Evolutionary conservation across 2,329 filamentous ascomycete genomes (phyloP).

Genomic region (Dryadomyces quercus-mongolicae): DNA sequence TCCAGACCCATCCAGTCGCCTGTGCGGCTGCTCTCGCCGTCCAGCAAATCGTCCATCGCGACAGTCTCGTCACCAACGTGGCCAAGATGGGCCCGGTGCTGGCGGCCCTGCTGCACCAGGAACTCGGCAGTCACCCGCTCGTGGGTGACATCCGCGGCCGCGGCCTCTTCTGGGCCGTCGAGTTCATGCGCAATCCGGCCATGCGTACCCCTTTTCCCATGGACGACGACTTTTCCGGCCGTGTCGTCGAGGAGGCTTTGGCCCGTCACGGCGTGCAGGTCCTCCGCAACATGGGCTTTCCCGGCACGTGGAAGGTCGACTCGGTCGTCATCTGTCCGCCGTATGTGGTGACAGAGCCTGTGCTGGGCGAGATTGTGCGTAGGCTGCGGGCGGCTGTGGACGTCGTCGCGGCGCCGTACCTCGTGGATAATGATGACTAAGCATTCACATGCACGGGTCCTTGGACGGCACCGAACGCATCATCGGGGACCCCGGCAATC

Average conservation of each 20-base stretch:
- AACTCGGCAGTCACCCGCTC: constrained; percentile 20
- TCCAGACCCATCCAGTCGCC: constrained; percentile 47
- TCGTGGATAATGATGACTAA: background rate
- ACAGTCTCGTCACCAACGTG: constrained; percentile 48
- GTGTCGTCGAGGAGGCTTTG: background rate
- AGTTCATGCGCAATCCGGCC: constrained; percentile 12
- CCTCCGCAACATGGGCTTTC: constrained; percentile 2
- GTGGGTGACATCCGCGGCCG: constrained; percentile 50
- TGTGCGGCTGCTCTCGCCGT: constrained; percentile 53
- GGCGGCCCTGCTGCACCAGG: constrained; percentile 28
- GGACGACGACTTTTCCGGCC: background rate
- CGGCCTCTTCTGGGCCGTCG: constrained; percentile 47
- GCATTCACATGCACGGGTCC: background rate
- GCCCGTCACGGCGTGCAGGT: background rate
- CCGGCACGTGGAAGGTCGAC: constrained; percentile 1
- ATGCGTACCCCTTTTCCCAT: constrained; percentile 4
- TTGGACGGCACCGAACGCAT: too few species aligned
- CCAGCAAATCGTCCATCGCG: constrained; percentile 44
- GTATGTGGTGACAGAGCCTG: background rate
- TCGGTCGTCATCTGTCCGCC: background rate
- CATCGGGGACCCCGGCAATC: background rate
- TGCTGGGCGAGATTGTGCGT: background rate
- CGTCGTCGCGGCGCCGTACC: background rate
- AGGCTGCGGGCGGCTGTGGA: background rate
- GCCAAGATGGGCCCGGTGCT: constrained; percentile 37